phyloP scores from a whole-genome alignment of 768 basidiomycete genomes.

The Amanita polypyramis region DNA sequence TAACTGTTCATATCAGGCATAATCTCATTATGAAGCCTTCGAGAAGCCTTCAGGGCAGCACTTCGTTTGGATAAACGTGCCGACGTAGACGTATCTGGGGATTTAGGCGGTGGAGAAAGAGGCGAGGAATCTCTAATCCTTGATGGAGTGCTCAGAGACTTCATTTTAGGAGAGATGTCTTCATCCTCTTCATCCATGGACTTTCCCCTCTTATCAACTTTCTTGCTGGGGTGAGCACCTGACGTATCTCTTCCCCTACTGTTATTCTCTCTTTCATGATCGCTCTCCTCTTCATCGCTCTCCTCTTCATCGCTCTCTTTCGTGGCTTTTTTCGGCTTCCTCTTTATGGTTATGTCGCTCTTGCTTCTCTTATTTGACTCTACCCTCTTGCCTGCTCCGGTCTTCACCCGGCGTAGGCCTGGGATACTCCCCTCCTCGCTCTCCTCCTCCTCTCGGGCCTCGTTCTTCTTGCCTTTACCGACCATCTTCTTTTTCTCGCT shows the following conservation, averaged over 20 bases:
- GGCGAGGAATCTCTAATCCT: conserved; percentile 2
- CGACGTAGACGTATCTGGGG: background rate
- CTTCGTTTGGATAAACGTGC: conserved; percentile 20
- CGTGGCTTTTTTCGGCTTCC: background rate
- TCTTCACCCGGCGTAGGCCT: too few species aligned
- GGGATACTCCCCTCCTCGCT: background rate
- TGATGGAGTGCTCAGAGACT: background rate
- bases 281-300: background rate
- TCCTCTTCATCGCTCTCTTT: conserved; percentile 3
- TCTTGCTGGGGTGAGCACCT: too few species aligned
- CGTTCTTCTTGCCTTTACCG: background rate
- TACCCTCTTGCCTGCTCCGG: background rate
- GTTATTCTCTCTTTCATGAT: background rate
- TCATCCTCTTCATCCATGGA: background rate
- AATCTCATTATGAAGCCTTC: conserved; percentile 50
- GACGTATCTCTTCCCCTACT: background rate
- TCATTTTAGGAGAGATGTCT: conserved; percentile 1
- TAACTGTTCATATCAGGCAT: conserved; percentile 73
- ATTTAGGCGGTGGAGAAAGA: background rate
- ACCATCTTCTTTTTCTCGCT: background rate
- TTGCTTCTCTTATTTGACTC: background rate
- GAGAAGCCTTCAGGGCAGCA: conserved; percentile 34
- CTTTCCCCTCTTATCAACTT: background rate
- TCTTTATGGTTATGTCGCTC: conserved; percentile 4
- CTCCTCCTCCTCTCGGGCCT: background rate